Evolutionary conservation across 2,329 filamentous ascomycete genomes (phyloP).

Genomic region (Curvularia verruculosa): DNA sequence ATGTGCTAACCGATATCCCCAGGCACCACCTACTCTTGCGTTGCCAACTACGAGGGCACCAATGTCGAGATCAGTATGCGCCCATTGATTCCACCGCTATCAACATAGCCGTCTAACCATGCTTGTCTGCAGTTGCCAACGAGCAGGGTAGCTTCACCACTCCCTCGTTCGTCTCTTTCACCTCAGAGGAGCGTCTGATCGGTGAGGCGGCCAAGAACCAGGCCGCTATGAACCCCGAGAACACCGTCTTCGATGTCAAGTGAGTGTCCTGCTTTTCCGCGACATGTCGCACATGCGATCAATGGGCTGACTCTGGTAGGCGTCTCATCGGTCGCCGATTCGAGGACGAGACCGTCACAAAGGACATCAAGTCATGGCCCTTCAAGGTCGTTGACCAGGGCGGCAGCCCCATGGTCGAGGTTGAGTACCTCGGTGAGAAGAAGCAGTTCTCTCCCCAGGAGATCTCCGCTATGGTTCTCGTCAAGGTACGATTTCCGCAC

Average conservation of each 20-base stretch:
- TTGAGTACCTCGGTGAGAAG: conserved; percentile 91
- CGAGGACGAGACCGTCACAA: conserved; percentile 96
- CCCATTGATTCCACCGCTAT: conserved; percentile 12
- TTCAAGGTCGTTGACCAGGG: conserved; percentile 96
- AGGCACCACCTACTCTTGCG: conserved; percentile 99
- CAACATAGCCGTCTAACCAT: conserved; percentile 27
- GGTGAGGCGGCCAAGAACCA: conserved; percentile 99
- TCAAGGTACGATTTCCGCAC: conserved; percentile 70
- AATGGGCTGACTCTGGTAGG: conserved; percentile 60
- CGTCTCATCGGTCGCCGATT: conserved; percentile 96
- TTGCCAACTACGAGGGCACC: conserved; percentile 98
- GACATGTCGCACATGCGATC: neutral
- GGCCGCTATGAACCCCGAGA: conserved; percentile 98
- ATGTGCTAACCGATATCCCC: conserved; percentile 43
- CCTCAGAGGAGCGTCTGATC: conserved; percentile 96
- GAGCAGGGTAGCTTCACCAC: conserved; percentile 99
- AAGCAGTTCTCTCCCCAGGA: conserved; percentile 98
- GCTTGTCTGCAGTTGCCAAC: conserved; percentile 75
- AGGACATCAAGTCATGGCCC: conserved; percentile 98
- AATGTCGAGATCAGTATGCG: conserved; percentile 96
- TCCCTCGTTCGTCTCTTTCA: conserved; percentile 99
- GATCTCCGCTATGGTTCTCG: conserved; percentile 98
- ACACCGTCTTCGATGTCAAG: conserved; percentile 99
- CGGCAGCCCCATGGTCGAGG: conserved; percentile 89
- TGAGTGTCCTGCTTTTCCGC: conserved; percentile 57